phyloP scores from a whole-genome alignment of 805 yeast species.

The Yarrowia sp. region DNA sequence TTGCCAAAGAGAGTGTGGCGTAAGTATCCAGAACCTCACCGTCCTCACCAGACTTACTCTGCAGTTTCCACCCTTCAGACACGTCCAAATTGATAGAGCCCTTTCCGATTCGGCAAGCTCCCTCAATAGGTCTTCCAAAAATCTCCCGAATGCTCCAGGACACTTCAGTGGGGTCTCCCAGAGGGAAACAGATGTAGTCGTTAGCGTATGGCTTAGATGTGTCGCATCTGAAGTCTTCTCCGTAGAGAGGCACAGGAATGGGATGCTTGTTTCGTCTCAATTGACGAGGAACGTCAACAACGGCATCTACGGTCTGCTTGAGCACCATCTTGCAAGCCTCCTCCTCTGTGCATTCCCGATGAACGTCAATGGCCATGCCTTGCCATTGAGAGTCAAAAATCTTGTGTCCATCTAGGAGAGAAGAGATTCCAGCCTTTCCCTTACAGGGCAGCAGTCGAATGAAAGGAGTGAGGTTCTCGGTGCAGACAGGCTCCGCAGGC shows the following conservation, averaged over 20 bases:
- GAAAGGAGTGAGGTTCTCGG: slow-evolving; percentile 94
- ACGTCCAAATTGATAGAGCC: slow-evolving; percentile 41
- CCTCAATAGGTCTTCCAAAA: slow-evolving; percentile 65
- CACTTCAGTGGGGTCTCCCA: slow-evolving; percentile 48
- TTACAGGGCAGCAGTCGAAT: slow-evolving; percentile 85
- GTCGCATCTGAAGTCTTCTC: slow-evolving; percentile 73
- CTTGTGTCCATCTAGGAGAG: slow-evolving; percentile 84
- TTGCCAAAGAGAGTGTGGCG: slow-evolving; percentile 4
- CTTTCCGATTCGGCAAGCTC: slow-evolving; percentile 55
- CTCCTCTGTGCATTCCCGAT: slow-evolving; percentile 46
- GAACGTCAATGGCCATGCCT: slow-evolving; percentile 80
- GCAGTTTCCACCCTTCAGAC: slow-evolving; percentile 27
- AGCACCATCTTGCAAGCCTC: slow-evolving; percentile 36
- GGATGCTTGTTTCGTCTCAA: slow-evolving; percentile 61
- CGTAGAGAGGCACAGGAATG: slow-evolving; percentile 76
- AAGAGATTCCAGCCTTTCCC: slow-evolving; percentile 83
- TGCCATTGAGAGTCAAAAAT: slow-evolving; percentile 89
- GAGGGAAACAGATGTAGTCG: slow-evolving; percentile 74
- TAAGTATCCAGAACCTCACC: slow-evolving; percentile 9
- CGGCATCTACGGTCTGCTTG: slow-evolving; percentile 66
- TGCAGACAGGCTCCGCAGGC: slow-evolving; percentile 93
- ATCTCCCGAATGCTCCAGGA: slow-evolving; percentile 57
- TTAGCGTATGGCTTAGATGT: slow-evolving; percentile 50
- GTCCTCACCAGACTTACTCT: slow-evolving; percentile 1
- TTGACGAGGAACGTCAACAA: slow-evolving; percentile 65